Base-by-base conservation (phyloP, 2,329 filamentous ascomycete genomes). In the Talaromyces marneffei region DNA sequence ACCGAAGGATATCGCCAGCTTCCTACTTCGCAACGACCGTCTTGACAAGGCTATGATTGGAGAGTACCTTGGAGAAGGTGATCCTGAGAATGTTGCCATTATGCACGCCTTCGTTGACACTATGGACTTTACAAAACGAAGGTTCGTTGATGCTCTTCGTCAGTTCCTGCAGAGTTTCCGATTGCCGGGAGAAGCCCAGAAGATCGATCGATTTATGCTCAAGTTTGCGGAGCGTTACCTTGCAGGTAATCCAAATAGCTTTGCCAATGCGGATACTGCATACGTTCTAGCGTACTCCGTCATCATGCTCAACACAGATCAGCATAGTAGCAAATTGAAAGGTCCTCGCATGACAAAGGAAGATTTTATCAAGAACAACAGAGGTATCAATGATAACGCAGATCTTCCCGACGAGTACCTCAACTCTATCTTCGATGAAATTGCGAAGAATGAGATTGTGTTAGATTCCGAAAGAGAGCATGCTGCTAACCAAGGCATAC, bases 151-250 rank as follows among this genome's bases (percentile, higher is more conserved):
- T 74, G 89, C 94, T 14, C 79, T 99, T 27, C 87, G 94, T 39
- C 87, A 91, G 62, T 99, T 99, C 70, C 79, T 99, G 12, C 94
- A 99, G 74, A 90, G 91, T 29, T 99, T 99, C 80, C 89, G 94
- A 65, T 80, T 99, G 14, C 94, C 94, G 0, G 94, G 94, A 63
- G 94, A 99, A 76, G 92, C 92, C 0, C 94, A 99, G 73, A 99
- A 99, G 79, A 99, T 99, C 67, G 94, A 99, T 85, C 90, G 94
- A 53, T 96, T 97, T 77, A 97, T 99, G 94, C 80, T 99, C 66
- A 99, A 99, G 74, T 99, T 97, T 77, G 94, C 94, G 9, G 93
- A 97, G 75, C 87, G 93, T 63, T 99, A 99, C 73, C 90, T 96
- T 57, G 89, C 88, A 63, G 92, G 92, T 31, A 99, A 99, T 68